Evolutionary conservation across 1,284 basidiomycete genomes (phyloP).

Genomic region (Bondarzewia mesenterica): DNA sequence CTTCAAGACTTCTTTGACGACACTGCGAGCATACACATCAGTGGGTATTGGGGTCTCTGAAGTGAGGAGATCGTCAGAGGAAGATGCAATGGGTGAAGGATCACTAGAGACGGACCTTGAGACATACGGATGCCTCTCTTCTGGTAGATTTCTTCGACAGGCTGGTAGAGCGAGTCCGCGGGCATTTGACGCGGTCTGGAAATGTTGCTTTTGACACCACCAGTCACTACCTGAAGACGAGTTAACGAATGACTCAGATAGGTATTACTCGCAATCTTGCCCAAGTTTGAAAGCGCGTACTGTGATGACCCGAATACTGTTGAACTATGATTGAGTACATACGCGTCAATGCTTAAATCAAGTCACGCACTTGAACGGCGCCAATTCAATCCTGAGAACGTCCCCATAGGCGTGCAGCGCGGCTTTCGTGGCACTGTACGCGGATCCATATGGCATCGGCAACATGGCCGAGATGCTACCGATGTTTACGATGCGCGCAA

Average conservation of each 20-base stretch:
- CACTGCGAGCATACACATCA: background rate
- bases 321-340: background rate
- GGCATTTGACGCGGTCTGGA: background rate
- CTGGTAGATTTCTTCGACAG: background rate
- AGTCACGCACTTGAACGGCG: background rate
- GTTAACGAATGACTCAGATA: background rate
- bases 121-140: background rate
- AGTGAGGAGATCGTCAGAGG: background rate
- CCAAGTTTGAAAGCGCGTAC: too few relatives aligned
- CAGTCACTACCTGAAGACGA: background rate
- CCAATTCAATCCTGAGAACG: background rate
- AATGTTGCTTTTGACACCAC: background rate
- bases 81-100: background rate
- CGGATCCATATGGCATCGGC: background rate
- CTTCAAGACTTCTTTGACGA: background rate
- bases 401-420: background rate
- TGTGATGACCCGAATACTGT: background rate
- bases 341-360: background rate
- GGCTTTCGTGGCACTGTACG: background rate
- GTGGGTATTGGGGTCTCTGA: background rate
- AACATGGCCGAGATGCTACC: too few relatives aligned
- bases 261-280: too few relatives aligned
- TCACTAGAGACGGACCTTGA: background rate
- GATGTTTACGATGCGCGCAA: constrained; percentile 20
- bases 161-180: background rate